Conservation (phyloP, 2,329 filamentous ascomycete genomes). For the Lasiodiplodia hormozganensis region DNA sequence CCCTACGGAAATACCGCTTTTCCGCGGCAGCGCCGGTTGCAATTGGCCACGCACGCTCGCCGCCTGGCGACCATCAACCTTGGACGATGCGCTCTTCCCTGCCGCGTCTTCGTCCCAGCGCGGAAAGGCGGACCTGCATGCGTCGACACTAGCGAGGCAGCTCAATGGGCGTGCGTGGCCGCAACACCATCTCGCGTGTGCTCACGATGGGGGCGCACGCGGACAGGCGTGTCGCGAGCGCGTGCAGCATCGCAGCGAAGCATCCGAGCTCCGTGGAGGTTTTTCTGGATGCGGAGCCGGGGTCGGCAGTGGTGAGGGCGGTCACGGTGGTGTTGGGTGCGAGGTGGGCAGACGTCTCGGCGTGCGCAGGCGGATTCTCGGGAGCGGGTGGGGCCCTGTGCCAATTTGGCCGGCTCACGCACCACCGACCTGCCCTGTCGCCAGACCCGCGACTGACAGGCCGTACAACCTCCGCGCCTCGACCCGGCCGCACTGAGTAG, state of each 20-base stretch:
- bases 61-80: not conserved
- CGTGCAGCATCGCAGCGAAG: not conserved
- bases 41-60: not conserved
- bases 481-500: conserved; percentile 24
- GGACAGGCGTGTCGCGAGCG: not conserved
- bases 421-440: conserved; percentile 12
- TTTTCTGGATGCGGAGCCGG: conserved; percentile 11
- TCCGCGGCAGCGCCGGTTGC: not conserved
- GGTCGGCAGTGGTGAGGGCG: conserved; percentile 8
- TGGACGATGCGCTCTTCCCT: conserved; percentile 9
- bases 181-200: not conserved
- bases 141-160: not conserved
- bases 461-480: conserved; percentile 22
- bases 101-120: conserved; percentile 1
- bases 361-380: conserved; percentile 22
- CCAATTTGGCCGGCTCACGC: conserved; percentile 22
- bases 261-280: not conserved
- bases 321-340: not conserved
- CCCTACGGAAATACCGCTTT: conserved; percentile 27
- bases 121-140: conserved; percentile 6
- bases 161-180: not conserved
- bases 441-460: conserved; percentile 19
- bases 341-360: conserved; percentile 23
- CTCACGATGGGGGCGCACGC: not conserved
- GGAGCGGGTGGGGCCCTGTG: conserved; percentile 15